These are phyloP conservation scores for Ogataea sp. DNA, from an alignment of 805 yeast species.

Conservation along the genomic window DNA sequence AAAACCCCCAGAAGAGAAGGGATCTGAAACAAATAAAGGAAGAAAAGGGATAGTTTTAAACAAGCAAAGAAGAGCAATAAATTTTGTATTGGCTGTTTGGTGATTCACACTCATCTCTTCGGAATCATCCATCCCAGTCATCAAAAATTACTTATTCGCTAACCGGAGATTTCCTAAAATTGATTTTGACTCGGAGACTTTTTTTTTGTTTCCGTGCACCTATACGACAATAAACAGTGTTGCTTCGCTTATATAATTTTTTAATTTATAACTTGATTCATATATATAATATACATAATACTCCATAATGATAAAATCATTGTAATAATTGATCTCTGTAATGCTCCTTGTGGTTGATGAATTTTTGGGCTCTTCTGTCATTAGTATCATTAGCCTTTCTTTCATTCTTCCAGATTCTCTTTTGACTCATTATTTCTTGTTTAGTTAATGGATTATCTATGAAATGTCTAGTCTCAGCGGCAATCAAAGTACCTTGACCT, in stretches of 20 bases:
- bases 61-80: no score
- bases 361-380: slow-evolving; percentile 52
- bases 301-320: slow-evolving; percentile 5
- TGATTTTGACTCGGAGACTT: no score
- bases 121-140: no score
- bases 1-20: background rate
- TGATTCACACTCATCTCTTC: no score
- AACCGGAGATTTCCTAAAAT: no score
- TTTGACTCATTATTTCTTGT: slow-evolving; percentile 31
- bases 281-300: background rate
- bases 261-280: no score
- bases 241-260: no score
- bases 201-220: no score
- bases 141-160: no score
- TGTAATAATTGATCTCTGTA: slow-evolving; percentile 67
- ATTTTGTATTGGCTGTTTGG: no score
- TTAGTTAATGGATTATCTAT: slow-evolving; percentile 29
- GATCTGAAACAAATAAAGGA: background rate
- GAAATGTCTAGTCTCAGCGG: slow-evolving; percentile 64
- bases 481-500: slow-evolving; percentile 65
- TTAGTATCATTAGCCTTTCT: slow-evolving; percentile 38
- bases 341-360: slow-evolving; percentile 77
- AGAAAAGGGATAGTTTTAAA: background rate
- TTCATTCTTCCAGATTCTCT: slow-evolving; percentile 59
- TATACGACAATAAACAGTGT: no score